Evolutionary conservation across 1,284 basidiomycete genomes (phyloP), one percentile per base, ranked within the genome.

Genomic region (Bjerkandera adusta): DNA sequence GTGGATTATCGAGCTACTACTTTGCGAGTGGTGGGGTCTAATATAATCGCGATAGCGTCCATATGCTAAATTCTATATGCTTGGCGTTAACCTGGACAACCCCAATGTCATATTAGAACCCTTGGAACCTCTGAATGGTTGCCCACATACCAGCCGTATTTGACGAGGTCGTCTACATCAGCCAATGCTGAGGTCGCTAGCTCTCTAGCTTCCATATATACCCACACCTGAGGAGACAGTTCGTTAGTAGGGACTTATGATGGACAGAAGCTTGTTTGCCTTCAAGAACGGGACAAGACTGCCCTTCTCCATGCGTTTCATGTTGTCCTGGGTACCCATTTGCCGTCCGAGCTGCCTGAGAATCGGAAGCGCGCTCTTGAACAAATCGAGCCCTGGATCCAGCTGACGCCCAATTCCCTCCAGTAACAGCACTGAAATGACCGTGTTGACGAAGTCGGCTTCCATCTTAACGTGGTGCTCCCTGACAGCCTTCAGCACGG

Each of bases 381-480:
- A 96, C 52, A 98, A 66, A 68, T 99, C 96, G 69, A 99, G 73
- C 16, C 81, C 74, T 0, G 97, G 94, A 69, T 99, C 94, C 52
- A 99, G 67, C 67, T 91, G 92, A 46, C 97, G 70, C 13, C 97
- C 97, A 55, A 99, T 98, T 0, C 97, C 97, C 68, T 99, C 97
- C 36, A 99, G 71, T 43, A 99, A 65, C 48, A 99, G 68, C 48
- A 98, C 93, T 7, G 89, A 91, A 51, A 99, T 89, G 42, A 99
- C 93, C 0, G 97, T 99, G 65, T 99, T 98, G 59, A 99, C 85
- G 63, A 99, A 99, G 66, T 99, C 97, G 11, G 88, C 92, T 69
- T 99, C 96, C 84, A 99, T 90, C 76, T 95, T 97, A 57, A 99
- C 97, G 63, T 97, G 97, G 65, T 98, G 95, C 54, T 83, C 77